Percentiles rank a stretch among this genome's conserved stretches.
Evolutionary conservation across 345 rosid genomes (phyloP).

Genomic region (Tarenaya hassleriana): DNA sequence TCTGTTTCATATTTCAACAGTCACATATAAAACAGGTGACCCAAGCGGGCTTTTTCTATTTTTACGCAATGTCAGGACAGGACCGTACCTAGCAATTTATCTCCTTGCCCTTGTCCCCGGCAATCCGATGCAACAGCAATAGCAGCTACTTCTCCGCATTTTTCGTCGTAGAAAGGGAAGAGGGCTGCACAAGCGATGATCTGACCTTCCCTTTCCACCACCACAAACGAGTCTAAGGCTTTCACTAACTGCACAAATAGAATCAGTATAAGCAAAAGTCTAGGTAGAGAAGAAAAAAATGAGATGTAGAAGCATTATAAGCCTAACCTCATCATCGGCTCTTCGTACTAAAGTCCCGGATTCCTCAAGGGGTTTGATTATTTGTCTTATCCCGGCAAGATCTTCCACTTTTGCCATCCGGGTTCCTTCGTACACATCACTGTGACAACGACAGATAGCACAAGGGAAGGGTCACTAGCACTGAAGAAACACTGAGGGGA

Average conservation of each 20-base stretch:
- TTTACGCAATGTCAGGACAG: no score
- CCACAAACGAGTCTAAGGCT: conserved; percentile 53
- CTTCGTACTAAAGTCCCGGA: conserved; percentile 60
- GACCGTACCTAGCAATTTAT: conserved; percentile 75
- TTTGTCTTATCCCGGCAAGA: conserved; percentile 63
- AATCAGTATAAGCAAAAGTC: no score
- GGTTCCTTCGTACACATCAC: conserved; percentile 93
- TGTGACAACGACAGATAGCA: conserved; percentile 22
- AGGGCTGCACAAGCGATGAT: conserved; percentile 91
- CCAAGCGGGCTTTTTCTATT: no score
- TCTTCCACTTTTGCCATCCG: conserved; percentile 67
- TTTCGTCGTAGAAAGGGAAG: conserved; percentile 69
- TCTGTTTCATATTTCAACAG: conserved; percentile 39
- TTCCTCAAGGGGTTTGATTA: conserved; percentile 68
- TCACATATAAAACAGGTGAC: no score
- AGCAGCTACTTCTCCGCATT: conserved; percentile 91
- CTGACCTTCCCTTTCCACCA: conserved; percentile 92
- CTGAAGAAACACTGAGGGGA: neutral
- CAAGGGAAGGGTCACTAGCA: conserved; percentile 20
- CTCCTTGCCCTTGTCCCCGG: conserved; percentile 96
- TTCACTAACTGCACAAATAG: conserved; percentile 57
- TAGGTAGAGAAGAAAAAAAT: neutral
- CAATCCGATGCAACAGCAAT: conserved; percentile 91
- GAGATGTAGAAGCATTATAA: conserved; percentile 1
- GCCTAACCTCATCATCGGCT: conserved; percentile 70